Evolutionary conservation across 495 filamentous ascomycete species (phyloP).

Genomic region (Entonaema liquescens): DNA sequence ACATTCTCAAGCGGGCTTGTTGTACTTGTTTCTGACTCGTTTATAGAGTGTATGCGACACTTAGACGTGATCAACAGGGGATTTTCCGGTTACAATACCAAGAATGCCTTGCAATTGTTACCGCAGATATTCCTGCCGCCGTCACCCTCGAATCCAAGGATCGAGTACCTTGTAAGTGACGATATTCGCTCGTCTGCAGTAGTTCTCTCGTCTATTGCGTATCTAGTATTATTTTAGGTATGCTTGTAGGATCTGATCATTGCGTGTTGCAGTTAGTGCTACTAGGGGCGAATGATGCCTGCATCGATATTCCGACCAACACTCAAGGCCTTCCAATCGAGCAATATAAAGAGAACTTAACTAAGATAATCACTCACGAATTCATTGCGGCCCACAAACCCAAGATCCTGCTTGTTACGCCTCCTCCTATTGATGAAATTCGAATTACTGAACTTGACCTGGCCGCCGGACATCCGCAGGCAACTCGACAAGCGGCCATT

Average conservation of each 20-base stretch:
- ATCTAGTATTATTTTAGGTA: background rate
- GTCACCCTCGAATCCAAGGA: constrained; percentile 60
- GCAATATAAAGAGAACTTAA: constrained; percentile 75
- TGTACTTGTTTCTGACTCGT: constrained; percentile 30
- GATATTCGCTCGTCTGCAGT: background rate
- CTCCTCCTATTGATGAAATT: constrained; percentile 84
- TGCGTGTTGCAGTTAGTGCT: constrained; percentile 69
- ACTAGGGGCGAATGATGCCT: constrained; percentile 88
- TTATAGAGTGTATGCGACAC: constrained; percentile 53
- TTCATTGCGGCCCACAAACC: constrained; percentile 72
- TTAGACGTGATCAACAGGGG: constrained; percentile 61
- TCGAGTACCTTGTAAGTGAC: constrained; percentile 69
- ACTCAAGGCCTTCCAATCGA: constrained; percentile 78
- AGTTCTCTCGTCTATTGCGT: background rate
- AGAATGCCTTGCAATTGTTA: constrained; percentile 53
- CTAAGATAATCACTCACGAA: constrained; percentile 72
- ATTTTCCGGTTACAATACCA: constrained; percentile 60
- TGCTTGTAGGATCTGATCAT: constrained; percentile 23
- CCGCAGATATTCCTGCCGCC: constrained; percentile 54
- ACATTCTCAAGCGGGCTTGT: background rate
- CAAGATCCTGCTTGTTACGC: constrained; percentile 77
- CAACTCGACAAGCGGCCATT: constrained; percentile 66
- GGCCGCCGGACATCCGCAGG: constrained; percentile 55
- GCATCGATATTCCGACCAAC: constrained; percentile 62
- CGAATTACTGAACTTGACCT: constrained; percentile 63